Evolutionary conservation across 192 early-diverging fungal species (phyloP).

Genomic region (Mortierella hygrophila): DNA sequence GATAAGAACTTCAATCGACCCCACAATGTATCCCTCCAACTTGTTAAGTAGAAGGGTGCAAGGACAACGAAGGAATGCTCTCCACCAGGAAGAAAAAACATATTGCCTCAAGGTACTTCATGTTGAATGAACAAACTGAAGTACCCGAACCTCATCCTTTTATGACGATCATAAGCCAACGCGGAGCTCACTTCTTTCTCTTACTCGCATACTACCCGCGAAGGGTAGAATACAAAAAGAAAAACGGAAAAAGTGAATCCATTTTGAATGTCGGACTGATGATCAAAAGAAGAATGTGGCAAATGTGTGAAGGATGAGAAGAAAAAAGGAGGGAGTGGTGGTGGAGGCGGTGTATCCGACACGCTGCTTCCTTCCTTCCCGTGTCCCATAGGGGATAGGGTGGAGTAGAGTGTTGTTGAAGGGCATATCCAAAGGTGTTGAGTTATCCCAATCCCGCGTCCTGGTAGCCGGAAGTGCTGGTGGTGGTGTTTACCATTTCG

Average conservation of each 20-base stretch:
- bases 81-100: slow-evolving; percentile 8
- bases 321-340: background rate
- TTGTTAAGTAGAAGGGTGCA: background rate
- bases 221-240: background rate
- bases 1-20: slow-evolving; percentile 1
- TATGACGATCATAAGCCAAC: background rate
- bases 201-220: background rate
- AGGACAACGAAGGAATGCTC: slow-evolving; percentile 4
- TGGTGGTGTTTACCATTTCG: slow-evolving; percentile 43
- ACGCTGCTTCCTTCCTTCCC: background rate
- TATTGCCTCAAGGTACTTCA: background rate
- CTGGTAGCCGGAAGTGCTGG: background rate
- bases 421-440: background rate
- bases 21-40: background rate
- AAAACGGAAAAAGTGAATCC: background rate
- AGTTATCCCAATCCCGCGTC: background rate
- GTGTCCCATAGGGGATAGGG: background rate
- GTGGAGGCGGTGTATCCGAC: background rate
- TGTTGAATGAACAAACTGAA: background rate
- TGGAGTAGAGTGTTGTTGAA: background rate
- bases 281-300: slow-evolving; percentile 7
- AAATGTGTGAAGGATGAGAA: slow-evolving; percentile 7
- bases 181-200: background rate
- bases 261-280: slow-evolving; percentile 1
- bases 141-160: background rate